These are phyloP conservation scores for Pythium scleroteichum DNA, from an alignment of 352 stramenopile genomes.

Conservation along the genomic window DNA sequence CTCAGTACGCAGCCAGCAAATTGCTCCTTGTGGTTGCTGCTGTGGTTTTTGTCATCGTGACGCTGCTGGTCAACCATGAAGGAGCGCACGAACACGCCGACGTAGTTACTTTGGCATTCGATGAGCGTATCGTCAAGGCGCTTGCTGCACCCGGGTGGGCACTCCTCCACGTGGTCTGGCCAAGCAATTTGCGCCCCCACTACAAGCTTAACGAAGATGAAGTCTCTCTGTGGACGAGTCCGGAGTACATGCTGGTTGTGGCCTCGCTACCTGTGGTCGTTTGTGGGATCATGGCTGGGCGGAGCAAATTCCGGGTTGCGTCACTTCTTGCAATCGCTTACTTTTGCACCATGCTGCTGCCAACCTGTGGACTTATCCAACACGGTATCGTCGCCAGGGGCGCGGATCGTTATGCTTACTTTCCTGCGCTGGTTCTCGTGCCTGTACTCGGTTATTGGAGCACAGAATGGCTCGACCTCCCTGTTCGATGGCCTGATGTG, in stretches of 20 bases:
- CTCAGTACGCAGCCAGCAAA: slow-evolving; percentile 33
- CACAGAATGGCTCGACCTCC: slow-evolving; percentile 17
- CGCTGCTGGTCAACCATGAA: slow-evolving; percentile 46
- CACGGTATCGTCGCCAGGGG: slow-evolving; percentile 61
- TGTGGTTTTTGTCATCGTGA: slow-evolving; percentile 38
- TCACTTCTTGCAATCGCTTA: slow-evolving; percentile 35
- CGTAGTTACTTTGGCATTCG: slow-evolving; percentile 35
- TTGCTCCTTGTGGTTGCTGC: slow-evolving; percentile 24
- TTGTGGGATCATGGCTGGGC: background rate
- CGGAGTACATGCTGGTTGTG: slow-evolving; percentile 41
- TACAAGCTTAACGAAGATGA: slow-evolving; percentile 49
- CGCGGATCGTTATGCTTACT: slow-evolving; percentile 70
- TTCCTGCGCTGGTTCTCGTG: slow-evolving; percentile 45
- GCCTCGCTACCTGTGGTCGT: slow-evolving; percentile 20
- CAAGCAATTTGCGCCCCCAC: slow-evolving; percentile 48
- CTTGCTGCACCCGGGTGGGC: slow-evolving; percentile 40
- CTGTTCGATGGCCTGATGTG: no score
- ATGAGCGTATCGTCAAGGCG: slow-evolving; percentile 51
- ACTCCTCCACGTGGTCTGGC: slow-evolving; percentile 44
- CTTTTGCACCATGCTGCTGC: slow-evolving; percentile 52
- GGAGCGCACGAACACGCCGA: slow-evolving; percentile 42
- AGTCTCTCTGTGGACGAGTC: slow-evolving; percentile 29
- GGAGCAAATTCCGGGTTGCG: background rate
- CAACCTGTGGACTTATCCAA: slow-evolving; percentile 64
- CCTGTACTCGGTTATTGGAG: slow-evolving; percentile 36